A percentile compares a stretch with the other conserved stretches of the same genome.
These are phyloP conservation scores for Starmera caribaea DNA, from an alignment of 805 yeast species.

Conservation along the genomic window DNA sequence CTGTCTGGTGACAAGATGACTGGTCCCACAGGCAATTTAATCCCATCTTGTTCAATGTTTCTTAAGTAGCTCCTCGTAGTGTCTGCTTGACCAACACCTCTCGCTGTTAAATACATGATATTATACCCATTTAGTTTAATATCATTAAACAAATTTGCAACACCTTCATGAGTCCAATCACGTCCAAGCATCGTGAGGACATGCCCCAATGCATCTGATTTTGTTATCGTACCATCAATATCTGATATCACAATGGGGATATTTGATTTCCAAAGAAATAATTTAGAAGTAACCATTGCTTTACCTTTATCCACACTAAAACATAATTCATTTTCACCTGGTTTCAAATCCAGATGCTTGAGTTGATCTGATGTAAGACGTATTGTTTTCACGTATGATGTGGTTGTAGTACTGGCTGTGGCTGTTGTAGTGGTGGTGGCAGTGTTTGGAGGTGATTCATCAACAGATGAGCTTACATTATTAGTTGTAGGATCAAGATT, in stretches of 20 bases:
- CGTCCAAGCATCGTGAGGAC: constrained; percentile 87
- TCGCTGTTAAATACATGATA: constrained; percentile 85
- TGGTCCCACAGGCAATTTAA: constrained; percentile 76
- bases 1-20: constrained; percentile 93
- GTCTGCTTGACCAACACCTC: constrained; percentile 94
- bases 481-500: constrained; percentile 2
- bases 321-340: constrained; percentile 70
- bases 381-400: constrained; percentile 70
- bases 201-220: constrained; percentile 96
- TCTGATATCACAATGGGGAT: constrained; percentile 93
- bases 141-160: constrained; percentile 84
- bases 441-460: neutral
- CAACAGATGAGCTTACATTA: neutral
- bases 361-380: constrained; percentile 88
- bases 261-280: constrained; percentile 75
- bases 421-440: neutral
- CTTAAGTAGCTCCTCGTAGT: constrained; percentile 75
- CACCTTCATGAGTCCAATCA: constrained; percentile 98
- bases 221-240: constrained; percentile 96
- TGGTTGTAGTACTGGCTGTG: constrained; percentile 7
- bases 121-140: constrained; percentile 84
- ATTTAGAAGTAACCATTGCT: constrained; percentile 61
- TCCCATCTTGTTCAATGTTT: constrained; percentile 70
- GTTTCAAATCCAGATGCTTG: constrained; percentile 56
- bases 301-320: constrained; percentile 80